Conservation (phyloP, 2,329 filamentous ascomycete species). For the Apiospora aurea region DNA sequence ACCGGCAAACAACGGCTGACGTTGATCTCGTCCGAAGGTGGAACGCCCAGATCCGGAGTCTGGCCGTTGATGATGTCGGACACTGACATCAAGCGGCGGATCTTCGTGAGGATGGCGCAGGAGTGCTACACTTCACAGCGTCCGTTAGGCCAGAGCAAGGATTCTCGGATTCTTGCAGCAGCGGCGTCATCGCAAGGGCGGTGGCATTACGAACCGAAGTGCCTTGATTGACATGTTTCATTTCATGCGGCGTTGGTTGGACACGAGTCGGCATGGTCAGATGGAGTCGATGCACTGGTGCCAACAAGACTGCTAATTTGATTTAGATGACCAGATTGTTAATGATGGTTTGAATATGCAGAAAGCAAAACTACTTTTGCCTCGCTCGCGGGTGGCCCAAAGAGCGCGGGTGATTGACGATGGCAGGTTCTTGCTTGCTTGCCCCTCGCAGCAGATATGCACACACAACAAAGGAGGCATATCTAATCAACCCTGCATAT, state of each 20-base stretch:
- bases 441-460: not conserved
- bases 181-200: not conserved
- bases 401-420: not conserved
- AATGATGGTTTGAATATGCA: not conserved
- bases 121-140: not conserved
- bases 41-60: not conserved
- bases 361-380: not conserved
- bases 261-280: too few relatives aligned
- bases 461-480: not conserved
- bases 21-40: not conserved
- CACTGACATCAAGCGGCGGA: not conserved
- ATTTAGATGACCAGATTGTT: not conserved
- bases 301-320: not conserved
- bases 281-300: too few relatives aligned
- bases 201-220: not conserved
- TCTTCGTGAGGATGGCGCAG: not conserved
- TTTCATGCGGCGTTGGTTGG: not conserved
- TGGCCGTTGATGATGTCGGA: not conserved
- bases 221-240: not conserved
- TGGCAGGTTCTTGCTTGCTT: not conserved
- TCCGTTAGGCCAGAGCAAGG: not conserved
- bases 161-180: not conserved
- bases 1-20: too few relatives aligned
- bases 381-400: not conserved
- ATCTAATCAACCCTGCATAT: not conserved